These are phyloP conservation scores for Quercus phellos DNA, from an alignment of 331 rosid species.

Conservation along the genomic window DNA sequence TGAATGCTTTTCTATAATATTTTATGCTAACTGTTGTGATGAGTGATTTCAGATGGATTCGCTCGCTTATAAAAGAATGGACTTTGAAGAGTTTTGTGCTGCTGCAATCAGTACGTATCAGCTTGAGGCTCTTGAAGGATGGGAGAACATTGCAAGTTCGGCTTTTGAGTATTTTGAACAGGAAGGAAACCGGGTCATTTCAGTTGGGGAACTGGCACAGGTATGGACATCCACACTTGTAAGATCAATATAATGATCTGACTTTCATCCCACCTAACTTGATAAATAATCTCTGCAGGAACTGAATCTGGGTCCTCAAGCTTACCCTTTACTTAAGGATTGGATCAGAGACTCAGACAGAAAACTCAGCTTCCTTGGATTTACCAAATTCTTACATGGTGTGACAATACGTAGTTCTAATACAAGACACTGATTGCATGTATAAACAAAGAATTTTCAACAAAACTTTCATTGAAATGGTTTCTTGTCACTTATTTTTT, in stretches of 20 bases:
- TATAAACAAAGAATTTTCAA: slow-evolving; percentile 17
- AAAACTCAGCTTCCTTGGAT: slow-evolving; percentile 81
- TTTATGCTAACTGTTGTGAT: slow-evolving; percentile 14
- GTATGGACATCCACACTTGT: slow-evolving; percentile 38
- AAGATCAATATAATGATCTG: neutral
- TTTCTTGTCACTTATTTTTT: slow-evolving; percentile 24
- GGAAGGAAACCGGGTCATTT: slow-evolving; percentile 68
- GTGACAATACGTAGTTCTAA: slow-evolving; percentile 71
- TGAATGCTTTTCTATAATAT: slow-evolving; percentile 2
- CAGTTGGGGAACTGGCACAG: slow-evolving; percentile 92
- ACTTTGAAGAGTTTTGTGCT: slow-evolving; percentile 88
- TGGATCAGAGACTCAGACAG: slow-evolving; percentile 86
- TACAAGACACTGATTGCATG: slow-evolving; percentile 59
- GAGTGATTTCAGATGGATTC: slow-evolving; percentile 70
- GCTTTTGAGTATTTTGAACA: slow-evolving; percentile 73
- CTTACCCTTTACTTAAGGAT: slow-evolving; percentile 58
- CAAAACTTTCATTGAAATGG: slow-evolving; percentile 30
- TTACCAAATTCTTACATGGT: slow-evolving; percentile 86
- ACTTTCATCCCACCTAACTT: neutral
- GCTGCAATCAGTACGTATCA: slow-evolving; percentile 84
- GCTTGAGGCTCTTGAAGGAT: slow-evolving; percentile 77
- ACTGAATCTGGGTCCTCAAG: slow-evolving; percentile 74
- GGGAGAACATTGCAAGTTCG: slow-evolving; percentile 72
- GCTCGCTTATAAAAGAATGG: slow-evolving; percentile 59
- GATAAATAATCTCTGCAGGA: slow-evolving; percentile 48